Evolutionary conservation across 345 rosid species (phyloP).

Genomic region (Aegle marmelos): DNA sequence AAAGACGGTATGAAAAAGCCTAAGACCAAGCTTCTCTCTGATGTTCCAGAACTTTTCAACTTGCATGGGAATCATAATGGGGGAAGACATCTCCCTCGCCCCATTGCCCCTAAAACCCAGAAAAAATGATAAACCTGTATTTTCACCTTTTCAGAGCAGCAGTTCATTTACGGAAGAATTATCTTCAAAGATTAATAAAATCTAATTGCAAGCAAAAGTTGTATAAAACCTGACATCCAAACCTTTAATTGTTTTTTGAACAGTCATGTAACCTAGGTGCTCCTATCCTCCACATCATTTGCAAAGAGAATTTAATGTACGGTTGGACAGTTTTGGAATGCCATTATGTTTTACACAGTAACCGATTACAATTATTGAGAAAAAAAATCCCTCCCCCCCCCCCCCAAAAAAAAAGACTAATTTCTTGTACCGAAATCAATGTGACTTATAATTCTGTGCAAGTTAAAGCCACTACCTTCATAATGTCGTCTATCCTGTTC

Average conservation of each 20-base stretch:
- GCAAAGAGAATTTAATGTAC: background rate
- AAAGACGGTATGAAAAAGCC: background rate
- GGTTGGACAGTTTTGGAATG: background rate
- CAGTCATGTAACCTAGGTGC: background rate
- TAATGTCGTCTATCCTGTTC: slow-evolving; percentile 29
- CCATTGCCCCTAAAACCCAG: too few species aligned
- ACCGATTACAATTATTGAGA: background rate
- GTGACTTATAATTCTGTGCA: slow-evolving; percentile 2
- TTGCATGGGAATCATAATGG: background rate
- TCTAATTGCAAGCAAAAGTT: background rate
- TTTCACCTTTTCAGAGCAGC: background rate
- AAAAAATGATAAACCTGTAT: too few species aligned
- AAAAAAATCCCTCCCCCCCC: background rate
- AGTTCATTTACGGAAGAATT: background rate
- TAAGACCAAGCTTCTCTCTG: background rate
- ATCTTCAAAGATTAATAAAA: background rate
- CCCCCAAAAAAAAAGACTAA: background rate
- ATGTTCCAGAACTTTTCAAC: background rate
- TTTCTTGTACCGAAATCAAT: slow-evolving; percentile 10
- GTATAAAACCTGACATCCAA: background rate
- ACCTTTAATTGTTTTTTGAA: slow-evolving; percentile 5
- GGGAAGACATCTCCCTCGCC: background rate
- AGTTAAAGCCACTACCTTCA: slow-evolving; percentile 28
- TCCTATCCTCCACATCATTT: background rate
- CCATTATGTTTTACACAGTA: background rate